phyloP scores from a whole-genome alignment of 257 asterid species.

The Nicotiana tomentosiformis region DNA sequence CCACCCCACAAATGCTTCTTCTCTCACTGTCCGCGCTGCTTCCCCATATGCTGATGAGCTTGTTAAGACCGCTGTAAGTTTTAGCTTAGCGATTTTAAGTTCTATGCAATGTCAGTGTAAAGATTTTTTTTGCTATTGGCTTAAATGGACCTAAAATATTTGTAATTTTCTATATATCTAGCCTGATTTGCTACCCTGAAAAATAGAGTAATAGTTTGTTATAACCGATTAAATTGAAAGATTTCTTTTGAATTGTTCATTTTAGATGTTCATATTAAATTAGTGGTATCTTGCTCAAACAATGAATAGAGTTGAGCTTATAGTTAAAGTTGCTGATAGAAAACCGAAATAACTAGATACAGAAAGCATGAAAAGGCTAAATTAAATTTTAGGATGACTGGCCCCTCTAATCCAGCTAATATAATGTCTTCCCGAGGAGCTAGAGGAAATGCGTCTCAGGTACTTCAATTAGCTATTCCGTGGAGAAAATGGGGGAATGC shows the following conservation, averaged over 20 bases:
- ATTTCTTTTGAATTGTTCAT: background rate
- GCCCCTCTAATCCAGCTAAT: background rate
- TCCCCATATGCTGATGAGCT: conserved; percentile 89
- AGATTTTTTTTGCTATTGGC: background rate
- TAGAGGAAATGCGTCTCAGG: background rate
- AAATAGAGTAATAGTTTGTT: background rate
- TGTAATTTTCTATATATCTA: background rate
- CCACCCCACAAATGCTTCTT: conserved; percentile 34
- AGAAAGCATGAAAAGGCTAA: background rate
- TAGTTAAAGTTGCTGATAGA: background rate
- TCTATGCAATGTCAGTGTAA: background rate
- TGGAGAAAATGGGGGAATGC: background rate
- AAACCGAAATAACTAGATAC: background rate
- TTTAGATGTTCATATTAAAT: background rate
- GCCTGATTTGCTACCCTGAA: background rate
- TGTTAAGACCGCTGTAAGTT: conserved; percentile 74
- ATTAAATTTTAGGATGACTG: background rate
- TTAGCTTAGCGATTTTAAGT: background rate
- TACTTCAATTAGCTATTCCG: background rate
- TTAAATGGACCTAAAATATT: no score
- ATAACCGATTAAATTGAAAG: background rate
- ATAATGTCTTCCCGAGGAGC: background rate
- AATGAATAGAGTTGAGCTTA: background rate
- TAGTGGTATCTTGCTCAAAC: background rate
- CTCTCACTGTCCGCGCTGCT: conserved; percentile 50